phyloP scores from a whole-genome alignment of 441 rosid genomes.

The Manihot esculenta region DNA sequence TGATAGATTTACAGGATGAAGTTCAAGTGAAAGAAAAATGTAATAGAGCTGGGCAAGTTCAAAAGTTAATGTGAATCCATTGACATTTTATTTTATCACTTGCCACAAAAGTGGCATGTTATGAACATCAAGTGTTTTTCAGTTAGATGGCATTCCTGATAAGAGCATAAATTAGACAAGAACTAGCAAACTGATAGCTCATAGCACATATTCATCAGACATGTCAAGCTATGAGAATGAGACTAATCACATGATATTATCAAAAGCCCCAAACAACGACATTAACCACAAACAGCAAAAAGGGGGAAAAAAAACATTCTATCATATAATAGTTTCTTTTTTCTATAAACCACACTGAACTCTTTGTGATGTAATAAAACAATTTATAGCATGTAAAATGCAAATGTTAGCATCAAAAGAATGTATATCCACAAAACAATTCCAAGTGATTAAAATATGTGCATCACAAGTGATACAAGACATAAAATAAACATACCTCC shows the following conservation, averaged over 20 bases:
- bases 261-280: not conserved
- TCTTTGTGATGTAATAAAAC: not conserved
- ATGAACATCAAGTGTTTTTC: not conserved
- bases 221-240: not conserved
- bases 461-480: not conserved
- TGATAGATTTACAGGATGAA: too few relatives aligned
- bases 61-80: not conserved
- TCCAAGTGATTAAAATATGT: not conserved
- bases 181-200: not conserved
- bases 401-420: not conserved
- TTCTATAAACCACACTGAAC: not conserved
- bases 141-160: not conserved
- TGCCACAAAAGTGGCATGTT: not conserved
- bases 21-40: not conserved
- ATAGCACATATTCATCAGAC: not conserved
- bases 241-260: not conserved
- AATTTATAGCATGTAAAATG: not conserved
- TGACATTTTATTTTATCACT: not conserved
- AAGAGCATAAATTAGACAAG: too few relatives aligned
- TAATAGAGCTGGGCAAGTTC: not conserved
- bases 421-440: not conserved
- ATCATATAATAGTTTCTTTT: not conserved
- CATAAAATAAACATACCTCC: slow-evolving; percentile 26
- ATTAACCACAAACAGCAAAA: too few relatives aligned
- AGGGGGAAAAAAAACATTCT: not conserved